A percentile compares a stretch with the other conserved stretches of the same genome.
Conservation (phyloP, 768 basidiomycete genomes). For the Cytidiella melzeri region DNA sequence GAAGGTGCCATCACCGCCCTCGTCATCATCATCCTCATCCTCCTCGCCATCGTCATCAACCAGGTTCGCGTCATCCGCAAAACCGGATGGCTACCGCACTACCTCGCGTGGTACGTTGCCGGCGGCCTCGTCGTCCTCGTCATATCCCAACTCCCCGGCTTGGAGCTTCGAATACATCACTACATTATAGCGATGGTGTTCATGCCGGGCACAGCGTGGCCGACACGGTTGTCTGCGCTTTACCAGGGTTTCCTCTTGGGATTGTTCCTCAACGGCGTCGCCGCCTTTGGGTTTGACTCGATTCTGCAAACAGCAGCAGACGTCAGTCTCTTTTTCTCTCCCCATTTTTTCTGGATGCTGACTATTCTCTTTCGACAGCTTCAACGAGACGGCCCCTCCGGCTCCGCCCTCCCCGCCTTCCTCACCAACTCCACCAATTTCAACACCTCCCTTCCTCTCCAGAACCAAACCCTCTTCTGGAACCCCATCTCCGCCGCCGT, state of each 20-base stretch:
- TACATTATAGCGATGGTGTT: slow-evolving; percentile 73
- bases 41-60: slow-evolving; percentile 57
- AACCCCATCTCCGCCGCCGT: slow-evolving; percentile 23
- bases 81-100: slow-evolving; percentile 78
- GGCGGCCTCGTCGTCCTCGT: slow-evolving; percentile 65
- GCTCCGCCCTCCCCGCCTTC: slow-evolving; percentile 65
- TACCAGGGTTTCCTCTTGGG: slow-evolving; percentile 81
- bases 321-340: slow-evolving; percentile 33
- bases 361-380: slow-evolving; percentile 40
- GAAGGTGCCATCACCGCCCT: slow-evolving; percentile 65
- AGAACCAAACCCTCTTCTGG: slow-evolving; percentile 31
- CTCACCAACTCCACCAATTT: slow-evolving; percentile 69
- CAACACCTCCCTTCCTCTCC: slow-evolving; percentile 46
- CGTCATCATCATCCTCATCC: slow-evolving; percentile 58
- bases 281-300: slow-evolving; percentile 74
- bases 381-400: slow-evolving; percentile 62
- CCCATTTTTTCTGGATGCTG: slow-evolving; percentile 5
- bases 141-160: slow-evolving; percentile 59
- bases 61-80: slow-evolving; percentile 80
- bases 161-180: slow-evolving; percentile 73
- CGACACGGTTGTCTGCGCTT: slow-evolving; percentile 72
- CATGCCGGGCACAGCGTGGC: slow-evolving; percentile 74
- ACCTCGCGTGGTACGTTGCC: slow-evolving; percentile 64
- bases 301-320: slow-evolving; percentile 71
- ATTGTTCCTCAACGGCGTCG: slow-evolving; percentile 74